These are phyloP conservation scores for Ceratobasidium sp. DNA, from an alignment of 1,284 basidiomycete species.

Conservation along the genomic window DNA sequence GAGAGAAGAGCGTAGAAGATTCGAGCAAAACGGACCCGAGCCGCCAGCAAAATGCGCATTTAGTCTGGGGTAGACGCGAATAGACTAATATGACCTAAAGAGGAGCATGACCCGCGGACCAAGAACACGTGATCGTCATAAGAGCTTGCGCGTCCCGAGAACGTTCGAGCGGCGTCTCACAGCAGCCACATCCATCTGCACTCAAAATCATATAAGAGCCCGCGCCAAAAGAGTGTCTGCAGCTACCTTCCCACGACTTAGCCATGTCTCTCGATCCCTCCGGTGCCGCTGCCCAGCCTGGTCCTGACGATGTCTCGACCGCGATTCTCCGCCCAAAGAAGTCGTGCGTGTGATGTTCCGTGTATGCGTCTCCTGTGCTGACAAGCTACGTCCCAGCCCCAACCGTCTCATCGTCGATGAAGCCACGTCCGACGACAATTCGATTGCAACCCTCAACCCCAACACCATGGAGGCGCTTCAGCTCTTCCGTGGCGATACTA, in stretches of 20 bases:
- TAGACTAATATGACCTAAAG: not conserved
- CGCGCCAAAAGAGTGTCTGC: not conserved
- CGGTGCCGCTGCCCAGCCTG: constrained; percentile 77
- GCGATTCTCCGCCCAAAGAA: constrained; percentile 96
- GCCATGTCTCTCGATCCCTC: constrained; percentile 67
- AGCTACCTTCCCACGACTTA: not conserved
- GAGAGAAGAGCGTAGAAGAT: too few species aligned
- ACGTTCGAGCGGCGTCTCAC: constrained; percentile 35
- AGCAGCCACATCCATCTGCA: constrained; percentile 13
- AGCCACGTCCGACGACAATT: constrained; percentile 90
- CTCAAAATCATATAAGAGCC: constrained; percentile 2
- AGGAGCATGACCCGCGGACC: constrained; percentile 13
- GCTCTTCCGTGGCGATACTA: constrained; percentile 94
- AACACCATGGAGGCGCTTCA: constrained; percentile 95
- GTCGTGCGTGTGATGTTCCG: constrained; percentile 72
- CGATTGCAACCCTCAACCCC: constrained; percentile 95
- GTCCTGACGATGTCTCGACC: constrained; percentile 87
- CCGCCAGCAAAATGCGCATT: too few species aligned
- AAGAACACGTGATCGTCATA: constrained; percentile 13
- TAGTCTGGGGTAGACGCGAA: too few species aligned
- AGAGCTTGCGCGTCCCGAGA: constrained; percentile 39
- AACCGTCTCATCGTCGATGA: constrained; percentile 96
- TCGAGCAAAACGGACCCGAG: too few species aligned
- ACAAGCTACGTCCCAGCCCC: constrained; percentile 65
- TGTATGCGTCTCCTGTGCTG: constrained; percentile 33